Evolutionary conservation across 2,329 filamentous ascomycete species (phyloP).

Genomic region (Thermoascus crustaceus): DNA sequence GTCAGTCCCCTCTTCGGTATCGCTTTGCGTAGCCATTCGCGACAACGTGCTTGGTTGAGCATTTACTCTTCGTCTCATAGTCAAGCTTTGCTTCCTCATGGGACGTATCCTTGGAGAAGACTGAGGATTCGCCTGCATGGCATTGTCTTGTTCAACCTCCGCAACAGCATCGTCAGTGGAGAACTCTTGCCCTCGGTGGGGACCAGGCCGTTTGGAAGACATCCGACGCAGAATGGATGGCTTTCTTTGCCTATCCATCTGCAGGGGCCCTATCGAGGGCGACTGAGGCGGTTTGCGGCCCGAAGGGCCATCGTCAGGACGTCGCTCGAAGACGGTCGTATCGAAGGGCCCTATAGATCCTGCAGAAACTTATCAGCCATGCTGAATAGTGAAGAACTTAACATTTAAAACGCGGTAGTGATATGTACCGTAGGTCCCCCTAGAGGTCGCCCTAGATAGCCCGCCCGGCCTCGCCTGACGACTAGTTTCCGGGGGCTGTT

Average conservation of each 20-base stretch:
- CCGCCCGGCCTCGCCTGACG: constrained; percentile 3
- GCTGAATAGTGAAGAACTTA: background rate
- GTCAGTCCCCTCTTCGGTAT: constrained; percentile 31
- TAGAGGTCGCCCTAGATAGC: background rate
- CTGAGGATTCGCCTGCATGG: constrained; percentile 26
- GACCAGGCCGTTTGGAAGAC: constrained; percentile 62
- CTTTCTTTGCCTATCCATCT: constrained; percentile 52
- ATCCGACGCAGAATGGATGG: constrained; percentile 64
- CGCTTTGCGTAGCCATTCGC: constrained; percentile 30
- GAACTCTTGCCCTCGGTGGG: constrained; percentile 76
- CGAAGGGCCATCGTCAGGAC: constrained; percentile 21
- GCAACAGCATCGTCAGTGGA: constrained; percentile 81
- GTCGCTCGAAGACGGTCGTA: constrained; percentile 13
- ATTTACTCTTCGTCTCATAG: constrained; percentile 32
- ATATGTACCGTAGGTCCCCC: no score
- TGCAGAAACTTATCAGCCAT: background rate
- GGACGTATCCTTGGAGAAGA: constrained; percentile 28
- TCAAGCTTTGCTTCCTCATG: constrained; percentile 28
- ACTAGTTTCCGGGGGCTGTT: constrained; percentile 2
- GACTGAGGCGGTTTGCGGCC: constrained; percentile 36
- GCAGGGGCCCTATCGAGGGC: constrained; percentile 30
- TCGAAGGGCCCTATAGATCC: constrained; percentile 11
- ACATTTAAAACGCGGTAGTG: background rate
- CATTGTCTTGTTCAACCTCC: constrained; percentile 67
- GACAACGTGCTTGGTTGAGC: constrained; percentile 23